Evolutionary conservation across 495 filamentous ascomycete species (phyloP).

Genomic region (Hypoxylon crocopeplum): DNA sequence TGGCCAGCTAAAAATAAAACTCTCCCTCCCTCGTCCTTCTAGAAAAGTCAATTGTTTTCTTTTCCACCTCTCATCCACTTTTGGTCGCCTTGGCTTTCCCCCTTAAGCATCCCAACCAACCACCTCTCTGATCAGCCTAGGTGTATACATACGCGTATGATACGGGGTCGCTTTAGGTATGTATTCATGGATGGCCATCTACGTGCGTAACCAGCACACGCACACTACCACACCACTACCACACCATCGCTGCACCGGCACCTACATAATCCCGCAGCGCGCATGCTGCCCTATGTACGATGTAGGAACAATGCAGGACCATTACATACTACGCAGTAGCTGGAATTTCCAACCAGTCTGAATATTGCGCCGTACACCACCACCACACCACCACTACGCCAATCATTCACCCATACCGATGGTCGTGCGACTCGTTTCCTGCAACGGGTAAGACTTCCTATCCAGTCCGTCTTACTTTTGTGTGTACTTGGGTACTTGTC

Average conservation of each 20-base stretch:
- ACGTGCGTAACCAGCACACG: slow-evolving; percentile 25
- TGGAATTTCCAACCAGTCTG: slow-evolving; percentile 11
- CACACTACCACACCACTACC: background rate
- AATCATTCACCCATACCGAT: background rate
- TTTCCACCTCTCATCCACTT: slow-evolving; percentile 9
- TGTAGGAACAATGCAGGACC: slow-evolving; percentile 18
- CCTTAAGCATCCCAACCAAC: too few relatives aligned
- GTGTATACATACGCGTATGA: too few relatives aligned
- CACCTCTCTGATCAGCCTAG: too few relatives aligned
- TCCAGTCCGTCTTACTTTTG: background rate
- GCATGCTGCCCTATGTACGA: background rate
- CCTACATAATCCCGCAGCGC: background rate
- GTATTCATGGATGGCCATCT: slow-evolving; percentile 1
- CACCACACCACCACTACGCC: background rate
- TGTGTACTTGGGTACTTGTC: background rate
- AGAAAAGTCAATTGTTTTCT: background rate
- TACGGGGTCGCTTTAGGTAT: too few relatives aligned
- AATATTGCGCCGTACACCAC: slow-evolving; percentile 12
- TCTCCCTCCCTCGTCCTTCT: too few relatives aligned
- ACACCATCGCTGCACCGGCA: background rate
- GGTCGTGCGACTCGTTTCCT: slow-evolving; percentile 28
- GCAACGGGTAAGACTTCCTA: background rate
- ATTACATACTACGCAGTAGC: background rate
- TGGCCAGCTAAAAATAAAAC: slow-evolving; percentile 10
- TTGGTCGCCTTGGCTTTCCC: slow-evolving; percentile 1